These are phyloP conservation scores for Globisporangium emineosum DNA, from an alignment of 352 stramenopile species.

Conservation along the genomic window DNA sequence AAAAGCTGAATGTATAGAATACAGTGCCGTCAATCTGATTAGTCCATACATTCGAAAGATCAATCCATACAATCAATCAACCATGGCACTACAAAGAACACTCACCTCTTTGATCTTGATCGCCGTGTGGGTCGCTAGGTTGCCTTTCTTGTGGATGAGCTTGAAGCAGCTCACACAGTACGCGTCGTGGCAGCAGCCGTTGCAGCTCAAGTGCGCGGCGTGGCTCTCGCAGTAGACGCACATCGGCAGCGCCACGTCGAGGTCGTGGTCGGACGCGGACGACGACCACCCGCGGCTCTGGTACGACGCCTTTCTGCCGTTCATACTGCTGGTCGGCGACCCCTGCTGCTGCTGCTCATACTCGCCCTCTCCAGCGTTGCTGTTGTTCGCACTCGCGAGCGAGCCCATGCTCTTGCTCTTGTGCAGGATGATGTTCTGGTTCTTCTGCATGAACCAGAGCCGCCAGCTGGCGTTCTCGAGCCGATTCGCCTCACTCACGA, in stretches of 20 bases:
- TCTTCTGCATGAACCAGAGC: slow-evolving; percentile 73
- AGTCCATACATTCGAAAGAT: not conserved
- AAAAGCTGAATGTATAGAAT: slow-evolving; percentile 2
- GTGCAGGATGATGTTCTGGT: slow-evolving; percentile 15
- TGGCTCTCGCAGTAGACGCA: slow-evolving; percentile 85
- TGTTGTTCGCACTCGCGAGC: slow-evolving; percentile 1
- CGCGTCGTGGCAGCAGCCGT: slow-evolving; percentile 81
- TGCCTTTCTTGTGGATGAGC: slow-evolving; percentile 84
- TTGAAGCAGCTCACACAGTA: slow-evolving; percentile 89
- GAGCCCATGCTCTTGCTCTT: slow-evolving; percentile 15
- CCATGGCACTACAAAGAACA: not conserved
- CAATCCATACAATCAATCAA: not conserved
- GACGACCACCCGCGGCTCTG: slow-evolving; percentile 12
- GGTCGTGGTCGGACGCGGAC: slow-evolving; percentile 6
- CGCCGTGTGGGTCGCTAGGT: slow-evolving; percentile 75
- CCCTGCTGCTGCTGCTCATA: not conserved
- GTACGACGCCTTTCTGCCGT: slow-evolving; percentile 19
- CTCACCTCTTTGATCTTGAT: slow-evolving; percentile 53
- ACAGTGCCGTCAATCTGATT: not conserved
- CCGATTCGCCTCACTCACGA: slow-evolving; percentile 74
- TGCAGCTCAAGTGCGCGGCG: slow-evolving; percentile 63
- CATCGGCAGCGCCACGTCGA: slow-evolving; percentile 9
- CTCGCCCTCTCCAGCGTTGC: not conserved
- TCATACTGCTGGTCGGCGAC: slow-evolving; percentile 8
- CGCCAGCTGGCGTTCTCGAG: slow-evolving; percentile 85